Evolutionary conservation across 331 rosid genomes (phyloP).

Genomic region (Cydonia oblonga): DNA sequence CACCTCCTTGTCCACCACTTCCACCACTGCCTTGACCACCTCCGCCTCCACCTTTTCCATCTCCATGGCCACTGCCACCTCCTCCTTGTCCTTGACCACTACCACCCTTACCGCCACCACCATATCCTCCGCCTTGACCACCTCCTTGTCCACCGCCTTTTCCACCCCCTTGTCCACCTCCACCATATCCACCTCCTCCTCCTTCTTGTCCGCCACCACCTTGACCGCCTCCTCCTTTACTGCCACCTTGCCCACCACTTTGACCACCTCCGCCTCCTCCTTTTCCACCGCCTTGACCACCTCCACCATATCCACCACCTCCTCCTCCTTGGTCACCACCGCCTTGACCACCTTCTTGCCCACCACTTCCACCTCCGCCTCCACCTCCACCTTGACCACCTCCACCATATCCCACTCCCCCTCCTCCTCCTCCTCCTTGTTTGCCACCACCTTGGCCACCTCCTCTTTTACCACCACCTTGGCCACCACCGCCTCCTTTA

Average conservation of each 20-base stretch:
- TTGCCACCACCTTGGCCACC: background rate
- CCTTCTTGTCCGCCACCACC: background rate
- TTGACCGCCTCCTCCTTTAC: background rate
- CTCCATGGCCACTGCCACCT: background rate
- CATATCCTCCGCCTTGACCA: background rate
- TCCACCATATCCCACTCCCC: background rate
- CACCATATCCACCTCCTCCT: background rate
- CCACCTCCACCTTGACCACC: background rate
- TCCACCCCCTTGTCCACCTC: constrained; percentile 1
- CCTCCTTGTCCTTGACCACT: background rate
- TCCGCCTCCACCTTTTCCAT: background rate
- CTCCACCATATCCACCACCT: background rate
- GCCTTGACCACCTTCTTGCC: too few relatives aligned
- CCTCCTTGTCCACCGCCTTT: background rate
- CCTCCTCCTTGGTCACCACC: background rate
- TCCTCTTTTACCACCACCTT: background rate
- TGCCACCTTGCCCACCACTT: background rate
- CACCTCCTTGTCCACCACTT: background rate
- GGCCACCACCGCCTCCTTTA: background rate
- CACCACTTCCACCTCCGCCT: too few relatives aligned
- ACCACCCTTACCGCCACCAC: background rate
- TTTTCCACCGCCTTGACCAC: too few relatives aligned
- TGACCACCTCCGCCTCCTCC: too few relatives aligned
- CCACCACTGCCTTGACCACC: too few relatives aligned
- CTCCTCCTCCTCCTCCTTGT: background rate